Evolutionary conservation across 495 filamentous ascomycete species (phyloP).

Genomic region (Penicillium subrubescens): DNA sequence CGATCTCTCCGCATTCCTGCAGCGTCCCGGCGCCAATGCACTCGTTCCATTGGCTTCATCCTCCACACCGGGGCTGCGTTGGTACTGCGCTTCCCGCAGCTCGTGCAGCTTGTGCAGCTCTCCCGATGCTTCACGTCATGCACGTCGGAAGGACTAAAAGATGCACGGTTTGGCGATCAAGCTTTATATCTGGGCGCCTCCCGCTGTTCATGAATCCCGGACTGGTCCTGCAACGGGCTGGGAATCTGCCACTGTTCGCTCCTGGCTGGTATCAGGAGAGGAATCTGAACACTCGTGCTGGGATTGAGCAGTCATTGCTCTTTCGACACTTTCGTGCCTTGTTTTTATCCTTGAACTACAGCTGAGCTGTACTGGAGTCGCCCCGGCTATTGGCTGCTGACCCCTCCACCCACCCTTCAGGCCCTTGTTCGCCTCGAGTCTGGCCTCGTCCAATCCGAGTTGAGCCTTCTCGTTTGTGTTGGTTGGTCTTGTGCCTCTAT

Average conservation of each 20-base stretch:
- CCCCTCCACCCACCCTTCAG: slow-evolving; percentile 12
- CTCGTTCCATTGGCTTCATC: slow-evolving; percentile 16
- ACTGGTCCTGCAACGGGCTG: not conserved
- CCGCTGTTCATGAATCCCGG: slow-evolving; percentile 11
- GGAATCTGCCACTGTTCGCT: not conserved
- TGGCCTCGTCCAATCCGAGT: slow-evolving; percentile 21
- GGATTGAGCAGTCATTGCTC: not conserved
- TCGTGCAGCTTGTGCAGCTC: slow-evolving; percentile 12
- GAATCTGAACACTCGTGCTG: not conserved
- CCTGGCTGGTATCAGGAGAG: slow-evolving; percentile 1
- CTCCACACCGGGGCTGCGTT: slow-evolving; percentile 4
- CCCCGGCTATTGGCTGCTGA: slow-evolving; percentile 18
- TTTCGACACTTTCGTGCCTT: not conserved
- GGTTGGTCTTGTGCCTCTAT: slow-evolving; percentile 13
- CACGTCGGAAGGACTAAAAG: slow-evolving; percentile 12
- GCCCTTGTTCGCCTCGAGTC: slow-evolving; percentile 19
- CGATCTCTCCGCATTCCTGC: slow-evolving; percentile 16
- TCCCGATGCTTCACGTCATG: slow-evolving; percentile 14
- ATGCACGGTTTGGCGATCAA: slow-evolving; percentile 12
- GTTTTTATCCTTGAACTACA: slow-evolving; percentile 4
- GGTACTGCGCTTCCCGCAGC: not conserved
- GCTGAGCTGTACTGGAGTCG: not conserved
- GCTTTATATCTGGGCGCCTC: slow-evolving; percentile 34
- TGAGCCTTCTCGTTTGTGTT: slow-evolving; percentile 7
- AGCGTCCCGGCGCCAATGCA: slow-evolving; percentile 25